These are phyloP conservation scores for Yarrowia osloensis DNA, from an alignment of 805 yeast species.

Conservation along the genomic window DNA sequence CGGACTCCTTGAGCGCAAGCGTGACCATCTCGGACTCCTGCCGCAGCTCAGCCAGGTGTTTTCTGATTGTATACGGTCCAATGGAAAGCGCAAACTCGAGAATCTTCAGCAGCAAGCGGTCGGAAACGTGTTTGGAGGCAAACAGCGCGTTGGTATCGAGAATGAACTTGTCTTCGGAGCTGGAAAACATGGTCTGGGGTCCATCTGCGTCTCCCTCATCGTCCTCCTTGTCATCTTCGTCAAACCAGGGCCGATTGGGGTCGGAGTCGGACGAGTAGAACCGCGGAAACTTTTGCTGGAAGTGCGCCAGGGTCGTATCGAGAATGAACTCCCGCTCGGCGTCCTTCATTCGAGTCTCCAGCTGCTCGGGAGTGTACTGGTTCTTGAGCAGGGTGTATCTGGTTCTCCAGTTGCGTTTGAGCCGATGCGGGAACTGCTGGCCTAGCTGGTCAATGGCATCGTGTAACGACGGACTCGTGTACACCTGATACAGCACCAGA, in stretches of 20 bases:
- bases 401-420: not conserved
- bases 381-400: slow-evolving; percentile 9
- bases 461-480: not conserved
- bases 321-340: not conserved
- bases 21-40: slow-evolving; percentile 22
- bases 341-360: not conserved
- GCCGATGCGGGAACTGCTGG: slow-evolving; percentile 6
- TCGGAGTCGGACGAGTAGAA: not conserved
- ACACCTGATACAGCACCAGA: not conserved
- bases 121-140: not conserved
- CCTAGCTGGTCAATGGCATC: slow-evolving; percentile 24
- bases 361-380: slow-evolving; percentile 2
- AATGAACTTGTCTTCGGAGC: slow-evolving; percentile 14
- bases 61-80: slow-evolving; percentile 8
- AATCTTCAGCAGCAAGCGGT: not conserved
- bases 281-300: not conserved
- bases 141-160: not conserved
- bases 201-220: slow-evolving; percentile 28
- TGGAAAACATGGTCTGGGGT: slow-evolving; percentile 8
- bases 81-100: slow-evolving; percentile 8
- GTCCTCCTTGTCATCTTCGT: slow-evolving; percentile 22
- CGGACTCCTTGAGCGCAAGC: slow-evolving; percentile 1
- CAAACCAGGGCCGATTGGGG: not conserved
- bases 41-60: slow-evolving; percentile 5
- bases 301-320: not conserved